These are phyloP conservation scores for Coemansia javaensis DNA, from an alignment of 192 early-diverging fungal species.

Conservation along the genomic window DNA sequence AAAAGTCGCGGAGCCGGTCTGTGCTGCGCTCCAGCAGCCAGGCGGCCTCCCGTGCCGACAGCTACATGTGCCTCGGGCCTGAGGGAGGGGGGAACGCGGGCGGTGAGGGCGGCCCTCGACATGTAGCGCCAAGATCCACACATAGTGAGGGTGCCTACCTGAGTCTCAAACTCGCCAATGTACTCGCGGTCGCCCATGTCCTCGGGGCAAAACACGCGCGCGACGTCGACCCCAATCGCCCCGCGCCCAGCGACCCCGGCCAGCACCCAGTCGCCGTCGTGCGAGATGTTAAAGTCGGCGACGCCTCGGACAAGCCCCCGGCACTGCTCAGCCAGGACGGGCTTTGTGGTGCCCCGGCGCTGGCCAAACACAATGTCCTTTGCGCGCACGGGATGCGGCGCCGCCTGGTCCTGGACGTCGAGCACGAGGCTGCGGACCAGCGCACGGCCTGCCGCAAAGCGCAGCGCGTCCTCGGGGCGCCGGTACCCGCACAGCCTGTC, in stretches of 20 bases:
- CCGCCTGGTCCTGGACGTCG: neutral
- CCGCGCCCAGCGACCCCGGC: constrained; percentile 11
- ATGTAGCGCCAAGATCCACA: no score
- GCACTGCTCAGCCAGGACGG: constrained; percentile 1
- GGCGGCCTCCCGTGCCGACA: constrained; percentile 14
- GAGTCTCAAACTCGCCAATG: constrained; percentile 19
- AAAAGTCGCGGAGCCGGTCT: constrained; percentile 21
- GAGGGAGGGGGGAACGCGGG: no score
- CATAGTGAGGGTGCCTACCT: constrained; percentile 7
- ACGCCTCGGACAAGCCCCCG: neutral
- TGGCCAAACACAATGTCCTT: constrained; percentile 5
- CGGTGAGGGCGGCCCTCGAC: no score
- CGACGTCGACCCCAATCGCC: constrained; percentile 30
- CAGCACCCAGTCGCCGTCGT: constrained; percentile 36
- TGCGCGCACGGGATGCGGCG: neutral
- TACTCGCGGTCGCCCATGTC: constrained; percentile 12
- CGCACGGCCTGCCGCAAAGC: constrained; percentile 19
- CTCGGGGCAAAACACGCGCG: constrained; percentile 10
- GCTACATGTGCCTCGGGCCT: constrained; percentile 26
- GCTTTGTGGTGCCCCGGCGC: constrained; percentile 16
- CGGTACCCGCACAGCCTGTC: constrained; percentile 3
- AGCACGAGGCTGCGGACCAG: constrained; percentile 11
- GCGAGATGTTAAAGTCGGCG: constrained; percentile 42
- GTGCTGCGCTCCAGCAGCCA: constrained; percentile 1
- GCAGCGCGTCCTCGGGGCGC: constrained; percentile 14